Base-by-base conservation (phyloP, 345 rosid genomes). In the Arabidopsis thaliana region DNA sequence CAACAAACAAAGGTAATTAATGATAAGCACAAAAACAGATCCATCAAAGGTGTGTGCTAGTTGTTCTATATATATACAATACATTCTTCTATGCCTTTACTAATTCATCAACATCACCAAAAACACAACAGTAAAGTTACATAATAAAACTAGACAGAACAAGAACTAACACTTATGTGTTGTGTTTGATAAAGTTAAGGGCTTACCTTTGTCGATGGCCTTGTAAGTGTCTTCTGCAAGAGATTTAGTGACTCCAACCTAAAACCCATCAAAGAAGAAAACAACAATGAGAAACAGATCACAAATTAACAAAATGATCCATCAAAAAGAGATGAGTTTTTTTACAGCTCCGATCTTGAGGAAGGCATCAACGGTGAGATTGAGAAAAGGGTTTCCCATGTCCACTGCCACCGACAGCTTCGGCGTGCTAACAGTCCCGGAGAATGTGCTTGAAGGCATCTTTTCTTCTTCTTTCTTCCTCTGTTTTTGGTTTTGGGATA, bases 311-410 rank as follows among this genome's bases (percentile, higher is more conserved):
- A 45, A 8, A 49, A n/a, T 25, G 20, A 7, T 12, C 49, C 40
- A n/a, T 10, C 34, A 71, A 46, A 28, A 25, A 40, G 11, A 42
- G 11, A 59, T n/a, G 20, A 9, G 12, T 24, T 4, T 44, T 85
- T 28, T 28, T 28, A 93, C 97, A 61, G 89, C 75, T 83, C 89
- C 98, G 66, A 87, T 87, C 92, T 93, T 93, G 82, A 93, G 83
- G 82, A 89, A 91, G 5, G 91, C 97, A 79, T 91, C 97, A 38
- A 85, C 82, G 46, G 91, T 82, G 82, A 80, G 78, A 67, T 93
- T 91, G 60, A 91, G 92, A 14, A 93, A 80, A 45, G 87, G 89
- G 72, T 85, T 75, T 70, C 97, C 97, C 86, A 70, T 83, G 78
- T 93, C 97, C 42, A 89, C 83, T 2, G 79, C 82, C 16, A 93